phyloP scores from a whole-genome alignment of 306 rosid species.

The Rosa rugosa region DNA sequence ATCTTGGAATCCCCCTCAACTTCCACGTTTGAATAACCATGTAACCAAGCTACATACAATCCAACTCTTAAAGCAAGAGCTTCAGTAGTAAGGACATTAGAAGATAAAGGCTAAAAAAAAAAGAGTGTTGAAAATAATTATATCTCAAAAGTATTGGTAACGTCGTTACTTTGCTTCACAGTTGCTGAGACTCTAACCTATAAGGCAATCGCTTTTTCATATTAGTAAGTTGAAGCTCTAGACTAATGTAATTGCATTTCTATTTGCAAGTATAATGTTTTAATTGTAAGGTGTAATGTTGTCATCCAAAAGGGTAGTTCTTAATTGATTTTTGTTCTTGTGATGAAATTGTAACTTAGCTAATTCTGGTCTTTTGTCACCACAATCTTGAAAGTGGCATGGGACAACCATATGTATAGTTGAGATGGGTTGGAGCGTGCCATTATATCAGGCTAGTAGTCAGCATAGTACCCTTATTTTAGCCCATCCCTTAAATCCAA shows the following conservation, averaged over 20 bases:
- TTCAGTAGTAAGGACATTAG: no score
- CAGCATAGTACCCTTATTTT: neutral
- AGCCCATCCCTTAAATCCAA: neutral
- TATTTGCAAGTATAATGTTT: neutral
- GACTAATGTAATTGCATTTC: neutral
- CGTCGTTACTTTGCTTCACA: no score
- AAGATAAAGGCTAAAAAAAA: no score
- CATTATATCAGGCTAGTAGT: neutral
- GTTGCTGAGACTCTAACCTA: no score
- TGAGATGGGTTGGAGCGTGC: neutral
- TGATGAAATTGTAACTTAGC: neutral
- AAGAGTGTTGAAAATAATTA: no score
- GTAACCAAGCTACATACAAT: no score
- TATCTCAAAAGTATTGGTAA: no score
- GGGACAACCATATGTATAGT: neutral
- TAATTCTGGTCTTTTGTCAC: neutral
- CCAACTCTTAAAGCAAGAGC: no score
- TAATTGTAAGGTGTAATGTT: neutral
- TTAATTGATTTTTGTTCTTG: neutral
- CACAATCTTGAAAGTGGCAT: neutral
- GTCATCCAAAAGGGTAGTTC: neutral
- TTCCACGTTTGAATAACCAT: no score
- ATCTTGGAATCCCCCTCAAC: no score
- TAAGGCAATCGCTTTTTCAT: no score
- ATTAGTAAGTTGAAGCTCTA: neutral